These are phyloP conservation scores for Polyporus tsugae DNA, from an alignment of 1,284 basidiomycete species.

Conservation along the genomic window DNA sequence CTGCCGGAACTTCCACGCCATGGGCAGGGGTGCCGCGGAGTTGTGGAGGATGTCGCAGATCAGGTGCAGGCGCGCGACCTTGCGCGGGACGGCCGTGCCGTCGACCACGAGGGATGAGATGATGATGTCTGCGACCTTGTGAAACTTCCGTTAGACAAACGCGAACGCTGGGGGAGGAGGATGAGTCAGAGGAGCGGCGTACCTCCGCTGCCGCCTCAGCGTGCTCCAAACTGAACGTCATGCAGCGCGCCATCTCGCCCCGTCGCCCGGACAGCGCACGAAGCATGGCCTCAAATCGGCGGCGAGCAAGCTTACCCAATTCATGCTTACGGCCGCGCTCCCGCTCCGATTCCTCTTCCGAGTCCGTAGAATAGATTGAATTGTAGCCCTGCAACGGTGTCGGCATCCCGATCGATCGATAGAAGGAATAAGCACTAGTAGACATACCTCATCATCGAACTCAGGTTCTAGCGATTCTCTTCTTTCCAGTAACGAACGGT, in stretches of 20 bases:
- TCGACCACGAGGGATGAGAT: conserved; percentile 86
- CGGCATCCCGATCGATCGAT: conserved; percentile 11
- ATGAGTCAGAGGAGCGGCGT: conserved; percentile 29
- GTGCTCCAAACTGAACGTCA: conserved; percentile 95
- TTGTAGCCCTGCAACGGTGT: conserved; percentile 76
- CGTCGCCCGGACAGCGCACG: conserved; percentile 86
- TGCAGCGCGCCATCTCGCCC: conserved; percentile 92
- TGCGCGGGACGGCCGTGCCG: conserved; percentile 92
- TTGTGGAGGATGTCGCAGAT: conserved; percentile 99
- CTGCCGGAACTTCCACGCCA: conserved; percentile 94
- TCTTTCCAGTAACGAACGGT: conserved; percentile 77
- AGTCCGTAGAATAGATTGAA: conserved; percentile 94
- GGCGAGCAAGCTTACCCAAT: conserved; percentile 81
- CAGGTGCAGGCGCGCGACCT: conserved; percentile 93
- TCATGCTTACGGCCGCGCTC: conserved; percentile 78
- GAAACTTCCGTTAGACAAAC: conserved; percentile 14
- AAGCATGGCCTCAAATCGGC: conserved; percentile 90
- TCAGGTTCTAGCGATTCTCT: conserved; percentile 65
- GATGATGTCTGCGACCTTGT: conserved; percentile 86
- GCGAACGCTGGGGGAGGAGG: conserved; percentile 4
- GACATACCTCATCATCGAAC: conserved; percentile 86
- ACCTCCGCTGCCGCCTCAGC: conserved; percentile 94
- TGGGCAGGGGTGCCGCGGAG: conserved; percentile 86
- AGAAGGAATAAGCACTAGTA: conserved; percentile 3
- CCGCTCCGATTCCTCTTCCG: conserved; percentile 91